Evolutionary conservation across 2,329 filamentous ascomycete genomes (phyloP), one percentile per base, ranked within the genome.

Genomic region (Colletotrichum viniferum): DNA sequence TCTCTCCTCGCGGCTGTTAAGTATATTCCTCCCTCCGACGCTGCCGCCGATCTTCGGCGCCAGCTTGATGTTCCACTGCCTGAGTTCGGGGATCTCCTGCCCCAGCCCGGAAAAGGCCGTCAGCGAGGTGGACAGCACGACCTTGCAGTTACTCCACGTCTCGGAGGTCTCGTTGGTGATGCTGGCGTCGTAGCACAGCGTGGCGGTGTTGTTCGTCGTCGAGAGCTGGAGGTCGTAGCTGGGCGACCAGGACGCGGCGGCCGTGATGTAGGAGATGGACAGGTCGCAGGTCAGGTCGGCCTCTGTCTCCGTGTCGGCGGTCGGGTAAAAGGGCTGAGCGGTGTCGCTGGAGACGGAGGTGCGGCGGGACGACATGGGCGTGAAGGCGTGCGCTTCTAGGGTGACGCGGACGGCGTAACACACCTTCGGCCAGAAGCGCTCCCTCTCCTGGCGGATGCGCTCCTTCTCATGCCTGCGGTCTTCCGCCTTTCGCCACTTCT

Each of bases 41-140:
- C 36, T 14, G 18, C 38, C 63, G 24, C 62, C 63, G 14, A 73
- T 66, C 66, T 82, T 82, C 34, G 83, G 82, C 16, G 80, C 84
- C 8, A 92, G 82, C 73, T 87, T 87, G 77, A 94, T 85, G 65
- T 85, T 87, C 92, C 92, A 94, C 0, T 90, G 86, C 1, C 85
- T 80, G 43, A 94, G 86, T 5, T 81, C 83, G 0, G 92, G 92
- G 3, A 91, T 88, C 14, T 83, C 82, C 73, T 93, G 89, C 28
- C 89, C 86, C 3, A 93, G 83, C 2, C 88, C 88, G 3, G 89
- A 86, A 69, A 90, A 92, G 7, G 87, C 87, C 5, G 91, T 89
- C 78, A 93, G 90, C 1, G 91, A 93, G 0, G 91, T 93, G 4
- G 92, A 93, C 7, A 94, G 87, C 0, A 87, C 88, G 48, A 94